Evolutionary conservation across 805 yeast genomes (phyloP).

Genomic region (Phaffomyces opuntiae): DNA sequence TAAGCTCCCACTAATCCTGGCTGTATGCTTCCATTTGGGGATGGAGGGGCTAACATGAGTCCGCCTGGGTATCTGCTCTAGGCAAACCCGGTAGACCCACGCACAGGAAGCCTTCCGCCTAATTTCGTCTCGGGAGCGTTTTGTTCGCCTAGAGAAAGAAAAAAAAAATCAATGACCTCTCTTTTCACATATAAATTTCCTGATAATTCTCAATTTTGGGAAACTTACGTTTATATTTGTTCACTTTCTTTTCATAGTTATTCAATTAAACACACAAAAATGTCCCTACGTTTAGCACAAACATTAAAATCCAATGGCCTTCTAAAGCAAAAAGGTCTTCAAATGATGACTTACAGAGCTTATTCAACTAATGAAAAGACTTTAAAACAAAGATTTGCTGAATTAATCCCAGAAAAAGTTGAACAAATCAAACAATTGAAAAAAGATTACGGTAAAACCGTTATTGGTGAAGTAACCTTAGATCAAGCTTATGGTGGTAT

Average conservation of each 20-base stretch:
- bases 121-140: not conserved
- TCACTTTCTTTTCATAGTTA: not conserved
- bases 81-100: not conserved
- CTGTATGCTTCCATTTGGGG: constrained; percentile 2
- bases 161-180: not conserved
- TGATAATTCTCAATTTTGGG: not conserved
- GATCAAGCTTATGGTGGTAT: constrained; percentile 89
- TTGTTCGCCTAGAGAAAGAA: not conserved
- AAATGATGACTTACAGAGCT: constrained; percentile 18
- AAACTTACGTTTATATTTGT: not conserved
- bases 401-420: constrained; percentile 82
- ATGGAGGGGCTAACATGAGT: too few species aligned
- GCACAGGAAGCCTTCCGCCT: not conserved
- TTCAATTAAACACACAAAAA: not conserved
- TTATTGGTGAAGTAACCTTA: constrained; percentile 64
- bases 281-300: constrained; percentile 10
- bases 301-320: constrained; percentile 3
- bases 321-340: constrained; percentile 7
- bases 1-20: constrained; percentile 1
- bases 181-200: not conserved
- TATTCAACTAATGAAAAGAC: constrained; percentile 40
- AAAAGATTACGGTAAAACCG: constrained; percentile 75
- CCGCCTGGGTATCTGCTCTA: not conserved
- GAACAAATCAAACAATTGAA: constrained; percentile 84
- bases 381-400: constrained; percentile 90